Evolutionary conservation across 148 eudicot genomes (phyloP), one percentile per base, ranked within the genome.

Genomic region (Salicornia ramosissima): DNA sequence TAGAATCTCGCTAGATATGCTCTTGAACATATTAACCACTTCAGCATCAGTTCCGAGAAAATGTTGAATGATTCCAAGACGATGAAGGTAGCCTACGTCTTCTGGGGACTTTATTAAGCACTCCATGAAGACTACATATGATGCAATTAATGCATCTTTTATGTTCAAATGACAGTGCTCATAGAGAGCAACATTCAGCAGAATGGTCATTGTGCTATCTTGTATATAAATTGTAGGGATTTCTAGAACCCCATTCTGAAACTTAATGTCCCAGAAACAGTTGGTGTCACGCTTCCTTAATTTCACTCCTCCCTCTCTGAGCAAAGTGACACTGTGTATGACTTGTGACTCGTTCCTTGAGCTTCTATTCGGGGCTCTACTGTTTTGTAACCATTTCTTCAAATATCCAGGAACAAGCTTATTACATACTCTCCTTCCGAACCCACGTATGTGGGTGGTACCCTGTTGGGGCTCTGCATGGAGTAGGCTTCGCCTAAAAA

Each of bases 11-110:
- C 81, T 85, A 54, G 89, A 87, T 0, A 87, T 74, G 4, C 77
- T 77, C 56, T 87, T 85, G 68, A 89, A 83, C 45, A 85, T 80
- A 25, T 89, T 86, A 0, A 88, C 87, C 4, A 86, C 95, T 50
- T 86, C 85, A 5, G 62, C 84, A 25, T 89, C 94, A 56, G 78
- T 77, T 28, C 88, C 91, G 5, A 84, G 79, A 82, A 86, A 76
- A 47, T 89, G 88, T 80, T 89, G 86, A 39, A 89, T 72, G 9
- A 89, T 89, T 52, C 87, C 86, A 39, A 77, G 73, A 25, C 74
- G 77, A 30, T 84, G 90, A 21, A 88, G 82, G 74, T 74, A 45
- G 26, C 61, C 40, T 28, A 74, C 78, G 40, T 74, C 74, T 46
- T 70, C 65, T 30, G 74, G 22, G 42, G 65, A 58, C 58, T 62